Conservation (phyloP, 1,284 basidiomycete genomes). For the Malassezia sp. region DNA sequence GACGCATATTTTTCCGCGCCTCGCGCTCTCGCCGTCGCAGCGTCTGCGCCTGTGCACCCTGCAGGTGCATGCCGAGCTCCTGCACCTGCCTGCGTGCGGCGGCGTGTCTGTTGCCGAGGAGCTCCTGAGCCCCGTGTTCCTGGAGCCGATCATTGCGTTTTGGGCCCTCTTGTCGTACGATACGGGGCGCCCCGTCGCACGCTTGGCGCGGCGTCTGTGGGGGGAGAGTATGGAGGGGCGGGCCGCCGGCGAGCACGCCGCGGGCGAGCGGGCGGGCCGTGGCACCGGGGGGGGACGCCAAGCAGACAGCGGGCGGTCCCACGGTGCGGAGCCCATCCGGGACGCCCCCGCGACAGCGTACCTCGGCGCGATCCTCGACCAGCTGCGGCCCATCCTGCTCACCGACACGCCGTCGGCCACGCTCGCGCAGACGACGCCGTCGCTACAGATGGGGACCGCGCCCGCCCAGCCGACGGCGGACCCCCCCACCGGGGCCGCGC, state of each 20-base stretch:
- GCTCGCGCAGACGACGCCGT: slow-evolving; percentile 21
- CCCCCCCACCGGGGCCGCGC: slow-evolving; percentile 8
- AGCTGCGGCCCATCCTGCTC: slow-evolving; percentile 19
- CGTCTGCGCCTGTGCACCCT: slow-evolving; percentile 62
- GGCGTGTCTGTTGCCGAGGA: slow-evolving; percentile 54
- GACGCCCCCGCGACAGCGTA: slow-evolving; percentile 19
- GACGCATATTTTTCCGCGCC: slow-evolving; percentile 70
- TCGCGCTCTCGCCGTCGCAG: slow-evolving; percentile 70
- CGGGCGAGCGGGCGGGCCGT: too few species aligned
- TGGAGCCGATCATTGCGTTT: slow-evolving; percentile 62
- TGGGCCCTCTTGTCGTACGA: slow-evolving; percentile 69
- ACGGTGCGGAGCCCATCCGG: too few species aligned
- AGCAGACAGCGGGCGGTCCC: too few species aligned
- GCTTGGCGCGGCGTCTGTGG: slow-evolving; percentile 55
- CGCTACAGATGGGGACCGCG: slow-evolving; percentile 11
- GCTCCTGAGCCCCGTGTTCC: slow-evolving; percentile 56
- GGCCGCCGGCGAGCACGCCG: too few species aligned
- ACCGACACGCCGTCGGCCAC: slow-evolving; percentile 25
- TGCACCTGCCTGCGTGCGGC: slow-evolving; percentile 37
- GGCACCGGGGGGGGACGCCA: too few species aligned
- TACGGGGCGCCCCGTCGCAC: slow-evolving; percentile 57
- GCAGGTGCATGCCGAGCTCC: slow-evolving; percentile 59
- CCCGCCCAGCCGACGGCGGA: slow-evolving; percentile 16
- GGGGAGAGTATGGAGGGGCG: slow-evolving; percentile 48
- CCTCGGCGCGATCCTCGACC: slow-evolving; percentile 19